These are phyloP conservation scores for Suillus luteus DNA, from an alignment of 768 basidiomycete genomes.

Conservation along the genomic window DNA sequence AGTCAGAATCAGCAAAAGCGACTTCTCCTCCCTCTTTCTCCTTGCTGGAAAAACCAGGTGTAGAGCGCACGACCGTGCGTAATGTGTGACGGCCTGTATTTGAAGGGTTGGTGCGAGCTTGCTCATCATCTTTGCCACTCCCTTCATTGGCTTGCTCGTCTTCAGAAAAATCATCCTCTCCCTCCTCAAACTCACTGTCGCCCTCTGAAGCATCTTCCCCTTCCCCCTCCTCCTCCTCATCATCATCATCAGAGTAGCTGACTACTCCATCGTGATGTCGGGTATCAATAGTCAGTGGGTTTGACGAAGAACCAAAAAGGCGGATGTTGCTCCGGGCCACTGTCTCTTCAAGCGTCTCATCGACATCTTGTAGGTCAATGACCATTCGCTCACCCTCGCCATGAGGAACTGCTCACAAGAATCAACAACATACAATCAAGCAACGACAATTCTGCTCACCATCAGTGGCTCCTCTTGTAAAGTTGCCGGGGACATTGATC, in stretches of 20 bases:
- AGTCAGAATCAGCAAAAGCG: constrained; percentile 79
- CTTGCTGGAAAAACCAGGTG: constrained; percentile 38
- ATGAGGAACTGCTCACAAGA: constrained; percentile 54
- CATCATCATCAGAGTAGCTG: constrained; percentile 37
- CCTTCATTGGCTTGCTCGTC: constrained; percentile 22
- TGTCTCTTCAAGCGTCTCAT: constrained; percentile 78
- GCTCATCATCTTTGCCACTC: constrained; percentile 13
- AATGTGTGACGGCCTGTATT: constrained; percentile 52
- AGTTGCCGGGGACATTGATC: constrained; percentile 96
- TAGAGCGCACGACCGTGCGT: constrained; percentile 42
- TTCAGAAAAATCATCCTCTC: constrained; percentile 29
- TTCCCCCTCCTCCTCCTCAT: constrained; percentile 18
- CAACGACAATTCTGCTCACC: constrained; percentile 41
- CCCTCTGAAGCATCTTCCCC: constrained; percentile 34
- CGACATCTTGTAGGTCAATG: constrained; percentile 90
- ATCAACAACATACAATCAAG: background rate
- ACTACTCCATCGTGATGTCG: constrained; percentile 37
- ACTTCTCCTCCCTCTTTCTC: constrained; percentile 45
- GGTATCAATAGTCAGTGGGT: constrained; percentile 53
- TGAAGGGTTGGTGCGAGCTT: background rate
- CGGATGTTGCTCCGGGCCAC: constrained; percentile 81
- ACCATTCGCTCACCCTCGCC: constrained; percentile 99
- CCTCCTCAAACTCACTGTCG: constrained; percentile 29
- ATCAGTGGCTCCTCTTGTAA: constrained; percentile 74
- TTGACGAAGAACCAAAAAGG: constrained; percentile 81